Percentiles rank a stretch among this genome's conserved stretches.
Evolutionary conservation across 495 filamentous ascomycete genomes (phyloP).

Genomic region (Neurospora sp.): DNA sequence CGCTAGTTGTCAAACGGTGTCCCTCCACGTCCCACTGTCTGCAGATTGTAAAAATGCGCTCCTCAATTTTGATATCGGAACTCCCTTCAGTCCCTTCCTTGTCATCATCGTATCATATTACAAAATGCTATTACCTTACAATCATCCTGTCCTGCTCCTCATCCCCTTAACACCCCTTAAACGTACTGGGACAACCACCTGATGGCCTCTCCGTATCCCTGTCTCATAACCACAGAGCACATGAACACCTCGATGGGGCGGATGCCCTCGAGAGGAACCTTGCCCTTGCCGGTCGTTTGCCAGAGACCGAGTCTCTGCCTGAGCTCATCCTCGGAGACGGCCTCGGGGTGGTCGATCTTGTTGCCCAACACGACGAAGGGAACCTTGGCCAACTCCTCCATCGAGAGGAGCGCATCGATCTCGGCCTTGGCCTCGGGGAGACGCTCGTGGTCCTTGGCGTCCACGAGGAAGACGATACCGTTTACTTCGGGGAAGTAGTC

Average conservation of each 20-base stretch:
- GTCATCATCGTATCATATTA: conserved; percentile 1
- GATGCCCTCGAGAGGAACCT: conserved; percentile 88
- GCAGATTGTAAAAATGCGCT: neutral
- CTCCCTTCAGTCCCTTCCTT: neutral
- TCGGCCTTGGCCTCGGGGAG: conserved; percentile 91
- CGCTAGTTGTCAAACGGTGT: neutral
- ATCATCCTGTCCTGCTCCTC: neutral
- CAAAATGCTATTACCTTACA: neutral
- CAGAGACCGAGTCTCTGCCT: conserved; percentile 82
- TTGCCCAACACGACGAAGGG: conserved; percentile 94
- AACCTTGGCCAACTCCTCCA: conserved; percentile 89
- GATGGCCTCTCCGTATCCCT: conserved; percentile 76
- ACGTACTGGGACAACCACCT: conserved; percentile 75
- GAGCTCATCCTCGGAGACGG: conserved; percentile 89
- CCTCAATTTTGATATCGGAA: neutral
- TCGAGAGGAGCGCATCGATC: conserved; percentile 84
- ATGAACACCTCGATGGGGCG: conserved; percentile 97
- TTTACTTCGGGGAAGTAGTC: conserved; percentile 98
- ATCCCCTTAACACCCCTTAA: conserved; percentile 25
- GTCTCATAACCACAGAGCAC: conserved; percentile 97
- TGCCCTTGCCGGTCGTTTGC: conserved; percentile 97
- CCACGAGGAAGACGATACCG: conserved; percentile 95
- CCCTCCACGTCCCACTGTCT: neutral
- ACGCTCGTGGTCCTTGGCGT: conserved; percentile 92
- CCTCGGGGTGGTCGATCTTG: conserved; percentile 97